These are phyloP conservation scores for Cichorium intybus DNA, from an alignment of 140 eudicot genomes.

Conservation along the genomic window DNA sequence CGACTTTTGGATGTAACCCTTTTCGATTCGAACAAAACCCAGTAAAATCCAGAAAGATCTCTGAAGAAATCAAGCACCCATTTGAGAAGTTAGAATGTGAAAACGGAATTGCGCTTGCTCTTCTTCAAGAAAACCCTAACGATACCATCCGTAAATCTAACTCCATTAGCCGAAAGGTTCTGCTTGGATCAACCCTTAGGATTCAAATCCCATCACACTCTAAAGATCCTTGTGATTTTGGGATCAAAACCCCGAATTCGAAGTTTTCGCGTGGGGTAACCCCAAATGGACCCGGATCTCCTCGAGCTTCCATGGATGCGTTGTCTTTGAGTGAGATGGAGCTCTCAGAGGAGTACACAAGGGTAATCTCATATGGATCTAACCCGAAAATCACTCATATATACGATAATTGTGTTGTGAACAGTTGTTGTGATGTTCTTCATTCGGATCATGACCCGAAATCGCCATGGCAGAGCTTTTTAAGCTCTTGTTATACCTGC, in stretches of 20 bases:
- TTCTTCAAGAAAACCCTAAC: constrained; percentile 24
- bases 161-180: constrained; percentile 22
- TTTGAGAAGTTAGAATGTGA: constrained; percentile 22
- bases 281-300: constrained; percentile 22
- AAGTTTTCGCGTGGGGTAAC: constrained; percentile 14
- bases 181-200: constrained; percentile 22
- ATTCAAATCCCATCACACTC: constrained; percentile 27
- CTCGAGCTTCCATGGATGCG: constrained; percentile 14
- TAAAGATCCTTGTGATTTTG: constrained; percentile 24
- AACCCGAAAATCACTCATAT: constrained; percentile 78
- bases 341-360: constrained; percentile 78
- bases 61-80: constrained; percentile 21
- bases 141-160: constrained; percentile 16
- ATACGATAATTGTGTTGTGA: constrained; percentile 70
- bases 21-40: constrained; percentile 38
- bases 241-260: constrained; percentile 20
- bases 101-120: constrained; percentile 38
- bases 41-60: constrained; percentile 22
- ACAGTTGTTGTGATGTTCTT: constrained; percentile 39
- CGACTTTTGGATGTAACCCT: constrained; percentile 33
- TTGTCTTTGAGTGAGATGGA: constrained; percentile 70
- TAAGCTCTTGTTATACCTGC: constrained; percentile 60
- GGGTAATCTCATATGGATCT: constrained; percentile 73
- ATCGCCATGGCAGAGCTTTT: constrained; percentile 31
- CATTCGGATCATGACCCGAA: constrained; percentile 19